These are phyloP conservation scores for Ambrosia trifida DNA, from an alignment of 129 eudicot species.

Conservation along the genomic window DNA sequence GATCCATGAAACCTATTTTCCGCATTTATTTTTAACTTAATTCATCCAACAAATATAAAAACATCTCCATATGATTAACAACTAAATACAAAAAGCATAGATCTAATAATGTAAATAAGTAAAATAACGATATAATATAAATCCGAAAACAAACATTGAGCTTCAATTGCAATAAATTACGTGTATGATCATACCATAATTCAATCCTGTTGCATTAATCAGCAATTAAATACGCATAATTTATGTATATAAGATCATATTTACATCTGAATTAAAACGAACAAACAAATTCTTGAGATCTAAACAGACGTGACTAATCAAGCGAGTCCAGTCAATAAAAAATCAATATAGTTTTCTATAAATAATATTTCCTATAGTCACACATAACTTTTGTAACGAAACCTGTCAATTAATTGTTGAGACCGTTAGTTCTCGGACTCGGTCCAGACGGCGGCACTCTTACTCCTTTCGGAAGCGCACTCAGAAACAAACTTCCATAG, in stretches of 20 bases:
- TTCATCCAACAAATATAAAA: not conserved
- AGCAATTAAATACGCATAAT: not conserved
- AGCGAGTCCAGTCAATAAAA: constrained; percentile 12
- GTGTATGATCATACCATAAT: constrained; percentile 1
- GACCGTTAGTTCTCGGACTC: constrained; percentile 42
- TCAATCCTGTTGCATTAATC: constrained; percentile 9
- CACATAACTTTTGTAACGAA: not conserved
- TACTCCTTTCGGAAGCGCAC: constrained; percentile 54
- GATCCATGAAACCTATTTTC: not conserved
- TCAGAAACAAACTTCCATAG: constrained; percentile 36
- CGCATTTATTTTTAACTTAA: not conserved
- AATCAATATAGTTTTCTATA: not conserved
- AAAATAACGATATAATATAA: not conserved
- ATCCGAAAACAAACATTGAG: not conserved
- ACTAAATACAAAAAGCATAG: too few species aligned
- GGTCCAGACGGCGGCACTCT: constrained; percentile 53
- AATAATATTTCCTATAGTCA: constrained; percentile 10
- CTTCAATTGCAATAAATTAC: not conserved
- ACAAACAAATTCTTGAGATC: constrained; percentile 28
- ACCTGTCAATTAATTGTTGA: constrained; percentile 30
- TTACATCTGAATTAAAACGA: constrained; percentile 16
- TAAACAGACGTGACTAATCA: constrained; percentile 1
- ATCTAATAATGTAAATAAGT: not conserved
- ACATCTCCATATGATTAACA: too few species aligned
- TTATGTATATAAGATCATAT: constrained; percentile 8